Percentiles rank a stretch among this genome's conserved stretches.
Evolutionary conservation across 225 moss, liverwort and hornwort genomes (phyloP).

Genomic region (Sphagnum tenellum): DNA sequence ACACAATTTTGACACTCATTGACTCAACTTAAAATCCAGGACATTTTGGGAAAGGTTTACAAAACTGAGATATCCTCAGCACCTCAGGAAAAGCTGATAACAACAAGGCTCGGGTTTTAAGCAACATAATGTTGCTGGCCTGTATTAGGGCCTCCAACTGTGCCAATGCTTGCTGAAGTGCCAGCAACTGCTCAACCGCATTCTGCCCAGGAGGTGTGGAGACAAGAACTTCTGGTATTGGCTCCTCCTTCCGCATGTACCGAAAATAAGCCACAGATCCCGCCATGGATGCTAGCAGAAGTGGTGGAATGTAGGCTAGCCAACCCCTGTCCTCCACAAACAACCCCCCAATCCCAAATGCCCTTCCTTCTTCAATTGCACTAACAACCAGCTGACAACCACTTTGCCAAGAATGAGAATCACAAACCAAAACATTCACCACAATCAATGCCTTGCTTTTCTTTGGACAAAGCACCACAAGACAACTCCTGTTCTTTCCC

Average conservation of each 20-base stretch:
- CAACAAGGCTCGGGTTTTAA: conserved; percentile 70
- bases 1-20: no score
- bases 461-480: no score
- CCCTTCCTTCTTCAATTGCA: no score
- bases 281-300: conserved; percentile 48
- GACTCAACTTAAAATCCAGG: no score
- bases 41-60: no score
- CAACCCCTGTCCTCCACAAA: conserved; percentile 47
- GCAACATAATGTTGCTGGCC: conserved; percentile 70
- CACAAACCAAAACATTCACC: neutral
- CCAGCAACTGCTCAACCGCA: conserved; percentile 78
- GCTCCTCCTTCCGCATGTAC: conserved; percentile 31
- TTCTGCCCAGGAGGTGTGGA: conserved; percentile 64
- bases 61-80: no score
- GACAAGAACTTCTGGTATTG: conserved; percentile 61
- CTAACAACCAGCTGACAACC: neutral
- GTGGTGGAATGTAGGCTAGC: conserved; percentile 56
- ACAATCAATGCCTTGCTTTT: neutral
- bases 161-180: conserved; percentile 70
- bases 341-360: neutral
- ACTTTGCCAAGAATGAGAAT: neutral
- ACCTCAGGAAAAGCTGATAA: conserved; percentile 81
- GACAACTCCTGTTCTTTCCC: no score
- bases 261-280: conserved; percentile 56
- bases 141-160: conserved; percentile 76